A percentile compares a stretch with the other conserved stretches of the same genome.
Conservation (phyloP, 768 basidiomycete species). For the Steccherinum ochraceum region DNA sequence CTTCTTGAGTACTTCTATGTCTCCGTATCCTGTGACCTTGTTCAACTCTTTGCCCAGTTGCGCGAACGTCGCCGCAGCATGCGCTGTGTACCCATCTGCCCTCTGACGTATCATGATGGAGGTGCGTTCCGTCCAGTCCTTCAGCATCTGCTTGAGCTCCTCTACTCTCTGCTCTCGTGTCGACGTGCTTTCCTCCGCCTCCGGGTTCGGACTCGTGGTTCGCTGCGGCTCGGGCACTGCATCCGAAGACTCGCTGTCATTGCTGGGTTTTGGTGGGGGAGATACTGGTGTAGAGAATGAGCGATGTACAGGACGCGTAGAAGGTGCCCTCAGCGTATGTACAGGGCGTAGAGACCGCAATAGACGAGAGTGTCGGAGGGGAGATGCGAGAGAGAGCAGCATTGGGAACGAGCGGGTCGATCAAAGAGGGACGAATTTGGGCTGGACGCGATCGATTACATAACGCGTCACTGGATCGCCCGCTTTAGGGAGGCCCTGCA, state of each 20-base stretch:
- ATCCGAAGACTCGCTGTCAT: background rate
- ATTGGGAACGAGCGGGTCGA: background rate
- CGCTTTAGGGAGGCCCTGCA: too few species aligned
- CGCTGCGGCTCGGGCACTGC: background rate
- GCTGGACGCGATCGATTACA: background rate
- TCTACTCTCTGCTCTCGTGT: background rate
- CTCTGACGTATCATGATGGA: conserved; percentile 39
- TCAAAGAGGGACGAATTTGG: background rate
- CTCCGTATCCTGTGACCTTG: conserved; percentile 85
- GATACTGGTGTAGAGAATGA: too few species aligned
- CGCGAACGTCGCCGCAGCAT: conserved; percentile 56
- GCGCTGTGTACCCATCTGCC: conserved; percentile 52
- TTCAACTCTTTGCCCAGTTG: conserved; percentile 77
- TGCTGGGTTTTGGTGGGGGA: background rate
- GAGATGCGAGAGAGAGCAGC: background rate
- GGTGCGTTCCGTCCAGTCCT: conserved; percentile 39
- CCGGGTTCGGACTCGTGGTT: background rate
- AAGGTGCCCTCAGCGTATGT: background rate
- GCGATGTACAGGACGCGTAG: background rate
- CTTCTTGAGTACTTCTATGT: conserved; percentile 76
- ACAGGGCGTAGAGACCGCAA: background rate
- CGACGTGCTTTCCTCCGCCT: background rate
- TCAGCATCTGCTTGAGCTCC: conserved; percentile 13
- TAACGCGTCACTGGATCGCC: background rate
- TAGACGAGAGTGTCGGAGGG: background rate